phyloP scores from a whole-genome alignment of 2,329 filamentous ascomycete genomes.

The Ceratocystis ficicola region DNA sequence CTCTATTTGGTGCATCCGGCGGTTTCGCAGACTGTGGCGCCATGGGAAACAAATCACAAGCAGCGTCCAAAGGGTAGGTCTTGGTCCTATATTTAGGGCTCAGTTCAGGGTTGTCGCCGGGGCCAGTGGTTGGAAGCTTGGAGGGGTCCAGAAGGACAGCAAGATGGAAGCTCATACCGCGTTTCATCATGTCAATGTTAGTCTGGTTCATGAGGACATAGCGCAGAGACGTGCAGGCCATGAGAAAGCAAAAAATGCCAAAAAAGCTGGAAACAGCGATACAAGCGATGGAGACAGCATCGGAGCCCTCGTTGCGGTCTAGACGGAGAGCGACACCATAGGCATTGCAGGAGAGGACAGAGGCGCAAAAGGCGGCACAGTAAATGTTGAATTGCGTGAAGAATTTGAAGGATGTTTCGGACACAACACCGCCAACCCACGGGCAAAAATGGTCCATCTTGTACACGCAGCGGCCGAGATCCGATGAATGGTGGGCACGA shows the following conservation, averaged over 20 bases:
- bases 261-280: slow-evolving; percentile 61
- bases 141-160: slow-evolving; percentile 44
- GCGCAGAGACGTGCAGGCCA: slow-evolving; percentile 60
- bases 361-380: slow-evolving; percentile 52
- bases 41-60: slow-evolving; percentile 17
- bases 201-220: slow-evolving; percentile 64
- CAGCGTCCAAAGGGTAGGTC: slow-evolving; percentile 42
- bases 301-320: slow-evolving; percentile 32
- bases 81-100: slow-evolving; percentile 37
- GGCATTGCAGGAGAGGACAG: slow-evolving; percentile 51
- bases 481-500: slow-evolving; percentile 73
- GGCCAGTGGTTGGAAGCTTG: slow-evolving; percentile 40
- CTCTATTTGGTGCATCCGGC: slow-evolving; percentile 39
- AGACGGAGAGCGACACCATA: slow-evolving; percentile 49
- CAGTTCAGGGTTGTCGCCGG: slow-evolving; percentile 23
- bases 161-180: slow-evolving; percentile 53
- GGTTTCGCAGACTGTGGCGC: slow-evolving; percentile 36
- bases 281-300: slow-evolving; percentile 53
- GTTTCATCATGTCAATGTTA: slow-evolving; percentile 66
- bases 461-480: slow-evolving; percentile 65
- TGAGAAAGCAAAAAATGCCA: slow-evolving; percentile 64
- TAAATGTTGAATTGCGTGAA: slow-evolving; percentile 82
- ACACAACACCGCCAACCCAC: slow-evolving; percentile 89
- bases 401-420: slow-evolving; percentile 81
- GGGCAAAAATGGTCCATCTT: slow-evolving; percentile 97